Evolutionary conservation across 73 alveolate genomes (phyloP), one percentile per base, ranked within the genome.

Genomic region (Tetrahymena malaccensis): DNA sequence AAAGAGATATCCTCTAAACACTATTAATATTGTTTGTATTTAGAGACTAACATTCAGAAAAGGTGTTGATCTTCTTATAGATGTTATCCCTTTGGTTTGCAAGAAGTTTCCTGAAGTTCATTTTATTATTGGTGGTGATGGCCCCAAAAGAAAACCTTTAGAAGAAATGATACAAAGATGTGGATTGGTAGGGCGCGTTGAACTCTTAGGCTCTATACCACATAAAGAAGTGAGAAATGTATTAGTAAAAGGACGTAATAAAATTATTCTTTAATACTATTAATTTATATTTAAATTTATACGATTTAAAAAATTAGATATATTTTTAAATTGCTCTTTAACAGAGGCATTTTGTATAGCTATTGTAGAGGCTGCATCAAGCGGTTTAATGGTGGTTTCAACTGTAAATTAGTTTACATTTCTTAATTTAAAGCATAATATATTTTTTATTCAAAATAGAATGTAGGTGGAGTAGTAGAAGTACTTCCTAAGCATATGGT

Each of bases 291-390:
- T 70, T 1, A 22, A 9, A n/a, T 70, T 70, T 19, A 19, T 25
- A 25, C 31, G 19, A 40, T 40, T 40, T 70, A 25, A 22, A 70
- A 27, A 70, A 70, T 31, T 31, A 70, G 89, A 99, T 97, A 99
- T 99, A 85, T 99, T 99, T 97, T 97, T 99, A 94, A 99, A 99
- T 97, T 97, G 99, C 40, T 98, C 99, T 40, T 97, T 99, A 94
- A 99, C 99, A 12, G 99, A 99, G 96, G 99, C 99, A 10, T 99
- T 99, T 97, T 99, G 99, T 97, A 99, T 99, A 11, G 99, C 99
- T 11, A 99, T 99, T 35, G 99, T 99, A 22, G 99, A 99, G 95
- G 99, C 99, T 37, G 99, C 99, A 31, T 97, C 99, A 43, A 99
- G 99, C 40, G 99, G 99, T 13, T 97, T 99, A 43, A 96, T 97